A percentile compares a stretch with the other conserved stretches of the same genome.
phyloP scores from a whole-genome alignment of 1,284 basidiomycete species.

The Exobasidium rhododendri region DNA sequence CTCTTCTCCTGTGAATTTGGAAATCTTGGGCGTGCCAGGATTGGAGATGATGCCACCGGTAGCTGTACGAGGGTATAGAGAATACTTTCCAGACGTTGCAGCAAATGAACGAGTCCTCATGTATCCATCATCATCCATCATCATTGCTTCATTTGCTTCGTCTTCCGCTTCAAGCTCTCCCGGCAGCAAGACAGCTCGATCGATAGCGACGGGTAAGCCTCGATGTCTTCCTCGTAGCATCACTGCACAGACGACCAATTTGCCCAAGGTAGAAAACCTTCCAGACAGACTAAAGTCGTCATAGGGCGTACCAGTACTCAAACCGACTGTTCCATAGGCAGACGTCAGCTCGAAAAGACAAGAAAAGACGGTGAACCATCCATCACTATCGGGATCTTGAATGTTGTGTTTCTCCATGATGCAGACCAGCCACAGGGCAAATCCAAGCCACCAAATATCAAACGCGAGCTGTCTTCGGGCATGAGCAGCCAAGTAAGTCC shows the following conservation, averaged over 20 bases:
- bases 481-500: constrained; percentile 72
- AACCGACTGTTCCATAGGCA: constrained; percentile 59
- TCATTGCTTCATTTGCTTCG: constrained; percentile 3
- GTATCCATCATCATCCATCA: neutral
- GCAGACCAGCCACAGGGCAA: constrained; percentile 53
- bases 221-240: constrained; percentile 93
- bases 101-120: neutral
- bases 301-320: constrained; percentile 69
- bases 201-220: constrained; percentile 71
- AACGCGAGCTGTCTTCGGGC: constrained; percentile 83
- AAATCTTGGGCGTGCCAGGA: neutral
- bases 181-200: constrained; percentile 65
- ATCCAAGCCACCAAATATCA: constrained; percentile 54
- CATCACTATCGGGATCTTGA: constrained; percentile 29
- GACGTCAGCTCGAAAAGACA: constrained; percentile 75
- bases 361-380: constrained; percentile 59
- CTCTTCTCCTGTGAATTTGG: neutral
- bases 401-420: constrained; percentile 51
- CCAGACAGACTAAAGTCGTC: constrained; percentile 75
- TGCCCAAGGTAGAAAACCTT: constrained; percentile 73
- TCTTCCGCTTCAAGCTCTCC: constrained; percentile 48
- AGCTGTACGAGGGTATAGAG: neutral
- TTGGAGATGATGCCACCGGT: neutral
- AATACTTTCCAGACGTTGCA: neutral
- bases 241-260: constrained; percentile 72